Evolutionary conservation across 768 basidiomycete genomes (phyloP).

Genomic region (Tylopilus subfusipes): DNA sequence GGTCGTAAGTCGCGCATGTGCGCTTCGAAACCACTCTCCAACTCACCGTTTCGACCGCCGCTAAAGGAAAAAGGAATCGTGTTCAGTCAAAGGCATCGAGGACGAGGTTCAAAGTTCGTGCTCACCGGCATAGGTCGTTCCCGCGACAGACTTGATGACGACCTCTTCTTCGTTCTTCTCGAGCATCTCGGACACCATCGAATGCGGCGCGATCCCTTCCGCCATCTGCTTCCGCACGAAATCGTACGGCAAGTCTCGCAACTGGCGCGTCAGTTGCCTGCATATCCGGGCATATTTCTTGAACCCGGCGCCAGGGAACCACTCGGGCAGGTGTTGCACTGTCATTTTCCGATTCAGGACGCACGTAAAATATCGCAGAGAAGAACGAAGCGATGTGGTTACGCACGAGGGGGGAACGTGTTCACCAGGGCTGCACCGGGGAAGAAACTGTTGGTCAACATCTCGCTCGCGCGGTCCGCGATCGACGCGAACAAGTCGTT

Average conservation of each 20-base stretch:
- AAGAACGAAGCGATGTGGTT: not conserved
- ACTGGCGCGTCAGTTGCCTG: slow-evolving; percentile 15
- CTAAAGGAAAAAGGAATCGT: not conserved
- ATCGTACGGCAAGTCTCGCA: slow-evolving; percentile 15
- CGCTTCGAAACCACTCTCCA: not conserved
- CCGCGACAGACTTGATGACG: slow-evolving; percentile 30
- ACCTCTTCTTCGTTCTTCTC: slow-evolving; percentile 26
- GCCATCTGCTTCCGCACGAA: slow-evolving; percentile 21
- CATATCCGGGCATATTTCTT: slow-evolving; percentile 18
- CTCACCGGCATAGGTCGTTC: slow-evolving; percentile 31
- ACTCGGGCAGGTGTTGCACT: slow-evolving; percentile 29
- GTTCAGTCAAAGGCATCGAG: not conserved
- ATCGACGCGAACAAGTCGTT: slow-evolving; percentile 32
- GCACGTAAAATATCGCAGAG: not conserved
- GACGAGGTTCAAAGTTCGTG: not conserved
- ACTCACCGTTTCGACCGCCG: slow-evolving; percentile 23
- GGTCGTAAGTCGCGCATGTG: not conserved
- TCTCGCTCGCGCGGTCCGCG: slow-evolving; percentile 30
- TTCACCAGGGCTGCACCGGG: slow-evolving; percentile 34
- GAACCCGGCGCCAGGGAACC: slow-evolving; percentile 33
- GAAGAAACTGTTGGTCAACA: slow-evolving; percentile 25
- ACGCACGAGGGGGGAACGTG: slow-evolving; percentile 29
- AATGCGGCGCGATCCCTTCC: slow-evolving; percentile 16
- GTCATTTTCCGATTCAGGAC: no score
- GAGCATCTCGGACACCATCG: slow-evolving; percentile 23